Conservation (phyloP, 441 rosid genomes). For the Euphorbia corollata region DNA sequence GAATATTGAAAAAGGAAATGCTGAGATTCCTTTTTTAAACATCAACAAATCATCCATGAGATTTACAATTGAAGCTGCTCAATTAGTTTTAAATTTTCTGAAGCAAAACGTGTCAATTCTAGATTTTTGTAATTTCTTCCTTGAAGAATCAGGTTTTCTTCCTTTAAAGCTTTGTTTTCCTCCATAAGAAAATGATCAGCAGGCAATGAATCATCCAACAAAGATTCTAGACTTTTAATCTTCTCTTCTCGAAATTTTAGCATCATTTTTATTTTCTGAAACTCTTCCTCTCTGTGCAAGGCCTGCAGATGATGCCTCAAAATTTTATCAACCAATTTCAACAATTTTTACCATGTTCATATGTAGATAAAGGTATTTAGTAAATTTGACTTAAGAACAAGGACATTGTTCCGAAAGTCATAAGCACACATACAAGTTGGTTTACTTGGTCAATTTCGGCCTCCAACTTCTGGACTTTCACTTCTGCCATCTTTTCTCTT, state of each 20-base stretch:
- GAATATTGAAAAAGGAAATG: slow-evolving; percentile 8
- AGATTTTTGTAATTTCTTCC: slow-evolving; percentile 52
- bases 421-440: slow-evolving; percentile 42
- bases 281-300: slow-evolving; percentile 54
- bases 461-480: slow-evolving; percentile 39
- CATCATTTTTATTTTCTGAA: slow-evolving; percentile 43
- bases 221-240: slow-evolving; percentile 47
- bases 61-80: slow-evolving; percentile 65
- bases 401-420: slow-evolving; percentile 12
- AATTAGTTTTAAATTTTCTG: slow-evolving; percentile 56
- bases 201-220: slow-evolving; percentile 40
- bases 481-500: slow-evolving; percentile 62
- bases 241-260: slow-evolving; percentile 59
- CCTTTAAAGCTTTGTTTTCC: slow-evolving; percentile 56
- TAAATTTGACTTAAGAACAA: slow-evolving; percentile 12
- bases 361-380: background rate
- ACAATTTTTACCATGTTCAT: slow-evolving; percentile 6
- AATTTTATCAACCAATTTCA: slow-evolving; percentile 21
- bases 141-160: slow-evolving; percentile 59
- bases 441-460: slow-evolving; percentile 54
- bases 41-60: slow-evolving; percentile 19
- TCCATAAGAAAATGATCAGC: slow-evolving; percentile 49
- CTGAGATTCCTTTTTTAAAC: slow-evolving; percentile 15
- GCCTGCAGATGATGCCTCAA: slow-evolving; percentile 41
- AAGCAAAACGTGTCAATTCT: slow-evolving; percentile 46